Evolutionary conservation across 2,329 filamentous ascomycete genomes (phyloP), one percentile per base, ranked within the genome.

Genomic region (Cytospora paraplurivora): DNA sequence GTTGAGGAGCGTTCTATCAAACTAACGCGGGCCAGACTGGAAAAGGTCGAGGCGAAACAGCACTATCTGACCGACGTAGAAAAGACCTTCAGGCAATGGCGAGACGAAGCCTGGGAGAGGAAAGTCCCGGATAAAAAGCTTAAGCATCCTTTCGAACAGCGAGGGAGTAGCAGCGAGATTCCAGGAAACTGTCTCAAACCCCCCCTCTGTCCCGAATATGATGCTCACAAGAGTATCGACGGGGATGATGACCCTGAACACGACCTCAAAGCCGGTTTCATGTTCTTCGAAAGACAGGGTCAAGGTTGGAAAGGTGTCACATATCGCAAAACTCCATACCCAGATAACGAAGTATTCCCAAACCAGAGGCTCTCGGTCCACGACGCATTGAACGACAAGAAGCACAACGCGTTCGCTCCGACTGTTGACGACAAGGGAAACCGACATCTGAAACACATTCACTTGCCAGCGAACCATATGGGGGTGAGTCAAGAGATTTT

Each of bases 391-490:
- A 2, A 57, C 5, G 19, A 21, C 1, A 3, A 38, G 1, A 1
- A 4, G 0, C 5, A 62, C 17, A 62, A 62, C 35, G 52, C 59
- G 0, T 62, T 57, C 21, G 8, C 13, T 15, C 17, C 32, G 1
- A 21, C 12, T 15, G 12, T 4, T 1, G 32, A 56, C 12, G 34
- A 38, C 2, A 27, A 57, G 1, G 35, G 47, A 1, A 12, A 38
- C 1, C 52, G 12, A 1, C 27, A 33, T 33, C 3, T 62, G 17
- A 41, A 44, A 47, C 57, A 62, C 7, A 62, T 62, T 7, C 53
- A 62, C 21, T n/a, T 62, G 1, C 59, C 53, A n/a, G 59, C 59
- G 8, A 62, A 62, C 32, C 53, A 62, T 21, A 62, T 57, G 41
- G 59, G 54, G 50, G 59, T 61, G 33, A 61, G 59, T 12, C 3